Evolutionary conservation across 495 filamentous ascomycete species (phyloP).

Genomic region (Achaetomiella virescens): DNA sequence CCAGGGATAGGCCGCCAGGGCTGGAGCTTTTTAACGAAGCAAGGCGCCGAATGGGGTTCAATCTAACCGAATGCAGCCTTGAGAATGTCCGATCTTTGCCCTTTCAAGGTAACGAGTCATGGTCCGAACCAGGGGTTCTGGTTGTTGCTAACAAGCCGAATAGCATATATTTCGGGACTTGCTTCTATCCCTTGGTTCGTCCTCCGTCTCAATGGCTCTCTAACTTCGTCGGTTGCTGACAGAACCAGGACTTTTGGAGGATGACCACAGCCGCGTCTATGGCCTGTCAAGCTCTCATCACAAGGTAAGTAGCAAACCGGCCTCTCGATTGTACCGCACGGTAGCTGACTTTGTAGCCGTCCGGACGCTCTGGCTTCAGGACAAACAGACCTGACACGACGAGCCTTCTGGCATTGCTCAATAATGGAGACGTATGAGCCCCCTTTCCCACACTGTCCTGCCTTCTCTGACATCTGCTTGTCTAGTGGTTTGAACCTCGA

Average conservation of each 20-base stretch:
- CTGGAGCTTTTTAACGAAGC: conserved; percentile 55
- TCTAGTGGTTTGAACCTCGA: conserved; percentile 48
- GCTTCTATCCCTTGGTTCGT: conserved; percentile 45
- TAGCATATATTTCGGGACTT: conserved; percentile 49
- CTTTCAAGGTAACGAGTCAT: conserved; percentile 41
- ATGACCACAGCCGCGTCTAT: conserved; percentile 47
- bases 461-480: background rate
- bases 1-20: conserved; percentile 45
- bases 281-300: conserved; percentile 47
- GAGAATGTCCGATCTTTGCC: conserved; percentile 51
- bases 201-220: background rate
- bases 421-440: conserved; percentile 50
- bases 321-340: no score
- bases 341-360: conserved; percentile 31
- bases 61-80: conserved; percentile 47
- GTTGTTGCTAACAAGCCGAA: conserved; percentile 1
- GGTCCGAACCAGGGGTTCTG: background rate
- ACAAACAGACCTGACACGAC: conserved; percentile 46
- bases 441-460: background rate
- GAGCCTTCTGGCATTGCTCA: conserved; percentile 53
- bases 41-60: conserved; percentile 51
- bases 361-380: conserved; percentile 43
- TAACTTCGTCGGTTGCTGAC: conserved; percentile 7
- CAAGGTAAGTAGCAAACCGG: conserved; percentile 32
- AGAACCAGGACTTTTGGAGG: conserved; percentile 52